Evolutionary conservation across 208 protist species (phyloP).

Genomic region (Trypanosoma boissoni): DNA sequence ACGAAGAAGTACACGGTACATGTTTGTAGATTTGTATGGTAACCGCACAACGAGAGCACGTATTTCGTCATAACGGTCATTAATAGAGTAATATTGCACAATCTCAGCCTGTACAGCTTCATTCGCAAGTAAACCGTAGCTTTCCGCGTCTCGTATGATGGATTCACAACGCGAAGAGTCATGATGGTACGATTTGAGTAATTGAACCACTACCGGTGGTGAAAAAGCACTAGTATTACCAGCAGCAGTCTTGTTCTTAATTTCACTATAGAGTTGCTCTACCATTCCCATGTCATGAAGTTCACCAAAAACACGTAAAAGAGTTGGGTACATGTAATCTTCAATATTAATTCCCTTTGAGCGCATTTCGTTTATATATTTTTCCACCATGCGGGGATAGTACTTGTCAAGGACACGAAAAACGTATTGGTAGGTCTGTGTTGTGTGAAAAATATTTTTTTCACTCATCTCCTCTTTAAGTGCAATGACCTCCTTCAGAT

Average conservation of each 20-base stretch:
- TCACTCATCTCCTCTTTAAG: slow-evolving; percentile 88
- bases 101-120: slow-evolving; percentile 81
- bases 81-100: slow-evolving; percentile 54
- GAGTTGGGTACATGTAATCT: slow-evolving; percentile 77
- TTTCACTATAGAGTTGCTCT: slow-evolving; percentile 77
- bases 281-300: slow-evolving; percentile 56
- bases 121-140: slow-evolving; percentile 57
- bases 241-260: slow-evolving; percentile 37
- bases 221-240: slow-evolving; percentile 42
- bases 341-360: slow-evolving; percentile 72
- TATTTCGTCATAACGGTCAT: slow-evolving; percentile 52
- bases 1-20: slow-evolving; percentile 77
- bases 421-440: slow-evolving; percentile 77
- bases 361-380: slow-evolving; percentile 85
- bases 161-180: slow-evolving; percentile 45
- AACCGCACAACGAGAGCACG: slow-evolving; percentile 57
- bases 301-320: slow-evolving; percentile 82
- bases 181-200: slow-evolving; percentile 54
- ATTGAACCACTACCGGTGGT: slow-evolving; percentile 53
- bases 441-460: slow-evolving; percentile 70
- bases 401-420: slow-evolving; percentile 88
- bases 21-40: slow-evolving; percentile 57
- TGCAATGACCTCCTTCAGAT: slow-evolving; percentile 84
- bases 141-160: slow-evolving; percentile 67
- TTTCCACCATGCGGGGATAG: slow-evolving; percentile 86